phyloP scores from a whole-genome alignment of 129 eudicot species.

The Chrysanthemum makinoi region DNA sequence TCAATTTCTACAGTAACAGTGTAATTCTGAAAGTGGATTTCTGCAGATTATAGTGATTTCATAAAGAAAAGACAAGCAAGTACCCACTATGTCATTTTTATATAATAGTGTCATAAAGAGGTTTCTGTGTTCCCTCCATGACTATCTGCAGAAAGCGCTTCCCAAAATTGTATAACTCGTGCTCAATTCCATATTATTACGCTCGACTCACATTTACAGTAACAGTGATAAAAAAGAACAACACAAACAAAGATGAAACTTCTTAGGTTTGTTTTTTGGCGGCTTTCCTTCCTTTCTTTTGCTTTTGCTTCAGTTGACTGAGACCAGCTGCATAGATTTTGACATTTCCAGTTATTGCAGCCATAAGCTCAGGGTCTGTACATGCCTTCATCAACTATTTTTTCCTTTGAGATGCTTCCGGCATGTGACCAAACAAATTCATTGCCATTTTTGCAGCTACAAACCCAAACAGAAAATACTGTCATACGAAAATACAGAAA shows the following conservation, averaged over 20 bases:
- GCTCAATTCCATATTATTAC: background rate
- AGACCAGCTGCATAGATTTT: conserved; percentile 90
- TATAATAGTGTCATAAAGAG: no score
- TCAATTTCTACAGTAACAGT: background rate
- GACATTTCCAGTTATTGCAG: conserved; percentile 81
- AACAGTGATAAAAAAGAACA: background rate
- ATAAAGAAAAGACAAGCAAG: background rate
- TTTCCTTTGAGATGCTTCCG: conserved; percentile 71
- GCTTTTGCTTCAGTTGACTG: conserved; percentile 86
- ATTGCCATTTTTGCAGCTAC: conserved; percentile 90
- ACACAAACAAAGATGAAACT: background rate
- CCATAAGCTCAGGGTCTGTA: conserved; percentile 89
- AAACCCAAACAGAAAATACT: background rate
- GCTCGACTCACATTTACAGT: conserved; percentile 12
- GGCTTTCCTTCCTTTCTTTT: conserved; percentile 85
- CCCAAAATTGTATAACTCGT: background rate
- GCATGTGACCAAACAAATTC: conserved; percentile 81
- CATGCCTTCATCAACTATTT: conserved; percentile 98
- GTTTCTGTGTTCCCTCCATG: background rate
- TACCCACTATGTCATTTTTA: no score
- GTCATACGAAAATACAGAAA: background rate
- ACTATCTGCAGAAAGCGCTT: background rate
- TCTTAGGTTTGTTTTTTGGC: conserved; percentile 42
- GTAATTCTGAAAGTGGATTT: background rate
- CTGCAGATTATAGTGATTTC: background rate